Base-by-base conservation (phyloP, 805 yeast species). In the Clavispora carvajalis region DNA sequence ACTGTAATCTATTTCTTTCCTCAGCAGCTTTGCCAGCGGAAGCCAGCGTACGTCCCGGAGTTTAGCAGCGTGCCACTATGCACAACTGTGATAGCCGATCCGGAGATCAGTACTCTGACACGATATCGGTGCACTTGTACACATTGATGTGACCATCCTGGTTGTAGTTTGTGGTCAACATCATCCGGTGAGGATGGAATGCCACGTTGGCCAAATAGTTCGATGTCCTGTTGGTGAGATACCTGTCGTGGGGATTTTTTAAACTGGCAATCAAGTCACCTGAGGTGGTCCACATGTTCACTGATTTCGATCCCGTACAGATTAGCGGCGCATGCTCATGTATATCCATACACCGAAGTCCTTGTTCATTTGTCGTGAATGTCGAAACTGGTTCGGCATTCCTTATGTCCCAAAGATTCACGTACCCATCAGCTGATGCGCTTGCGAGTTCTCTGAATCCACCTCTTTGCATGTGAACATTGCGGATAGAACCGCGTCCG, bases 251-350 rank as follows among this genome's bases (percentile, higher is more conserved):
- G 26, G 76, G 71, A 56, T 57, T 79, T 53, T 73, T 74, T 48
- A 90, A 75, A 8, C 76, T 72, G 1, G 86, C 67, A 6, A 90
- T 65, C 40, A 77, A 58, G 44, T 85, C 85, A 2, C 98, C 98
- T 0, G 84, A 67, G 0, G 96, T 87, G 3, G 95, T 80, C 85
- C 93, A 90, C 5, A 93, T 63, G 34, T 86, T 82, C 12, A 89
- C 79, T 25, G 76, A 72, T 46, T 83, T 83, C 1, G 90, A 81
- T 0, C 96, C 97, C 3, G 96, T 84, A 2, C 90, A 91, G 42
- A 93, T 77, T 2, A 93, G 73, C 1, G 99, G 98, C 0, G 98
- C 99, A 63, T 93, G 99, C 54, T 93, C 99, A 63, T 93, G 99
- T 5, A 87, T 78, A 54, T 85, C 84, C 41, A 88, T 72, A 16